phyloP scores from a whole-genome alignment of 1,139 yeast species.

The Saccharomyces pastorianus region DNA sequence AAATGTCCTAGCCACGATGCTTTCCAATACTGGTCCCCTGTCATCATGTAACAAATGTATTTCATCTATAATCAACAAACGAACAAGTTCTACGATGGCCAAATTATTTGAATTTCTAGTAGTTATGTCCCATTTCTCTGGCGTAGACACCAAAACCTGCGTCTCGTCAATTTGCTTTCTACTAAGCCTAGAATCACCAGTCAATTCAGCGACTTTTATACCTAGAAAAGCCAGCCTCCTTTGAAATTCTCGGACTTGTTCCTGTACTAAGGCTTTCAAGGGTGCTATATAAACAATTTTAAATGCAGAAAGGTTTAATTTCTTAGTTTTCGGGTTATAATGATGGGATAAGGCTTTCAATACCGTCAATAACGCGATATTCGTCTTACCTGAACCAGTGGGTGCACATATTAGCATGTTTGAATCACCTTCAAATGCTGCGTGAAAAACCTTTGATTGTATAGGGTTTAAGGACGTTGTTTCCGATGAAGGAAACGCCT shows the following conservation, averaged over 20 bases:
- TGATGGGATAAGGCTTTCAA: slow-evolving; percentile 53
- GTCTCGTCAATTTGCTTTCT: slow-evolving; percentile 70
- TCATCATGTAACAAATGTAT: slow-evolving; percentile 89
- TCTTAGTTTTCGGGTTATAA: slow-evolving; percentile 41
- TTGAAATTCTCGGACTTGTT: slow-evolving; percentile 81
- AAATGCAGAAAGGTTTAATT: slow-evolving; percentile 47
- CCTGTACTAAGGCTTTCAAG: slow-evolving; percentile 87
- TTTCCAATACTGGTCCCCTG: slow-evolving; percentile 91
- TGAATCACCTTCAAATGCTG: slow-evolving; percentile 61
- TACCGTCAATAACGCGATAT: slow-evolving; percentile 80
- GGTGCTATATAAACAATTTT: slow-evolving; percentile 92
- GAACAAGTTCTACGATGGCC: slow-evolving; percentile 55
- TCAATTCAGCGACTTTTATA: slow-evolving; percentile 71
- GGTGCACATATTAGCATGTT: slow-evolving; percentile 90
- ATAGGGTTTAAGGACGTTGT: slow-evolving; percentile 65
- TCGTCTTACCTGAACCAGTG: slow-evolving; percentile 97
- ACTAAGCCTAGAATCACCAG: slow-evolving; percentile 82
- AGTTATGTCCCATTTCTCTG: slow-evolving; percentile 95
- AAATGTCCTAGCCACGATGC: slow-evolving; percentile 70
- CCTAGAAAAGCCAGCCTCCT: slow-evolving; percentile 62
- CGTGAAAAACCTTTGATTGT: slow-evolving; percentile 75
- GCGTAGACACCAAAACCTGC: slow-evolving; percentile 84
- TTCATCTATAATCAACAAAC: slow-evolving; percentile 82
- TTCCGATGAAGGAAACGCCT: slow-evolving; percentile 64
- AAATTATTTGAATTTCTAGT: slow-evolving; percentile 70